Conservation (phyloP, 108 stramenopile species). For the Fragilariopsis cylindrus region DNA sequence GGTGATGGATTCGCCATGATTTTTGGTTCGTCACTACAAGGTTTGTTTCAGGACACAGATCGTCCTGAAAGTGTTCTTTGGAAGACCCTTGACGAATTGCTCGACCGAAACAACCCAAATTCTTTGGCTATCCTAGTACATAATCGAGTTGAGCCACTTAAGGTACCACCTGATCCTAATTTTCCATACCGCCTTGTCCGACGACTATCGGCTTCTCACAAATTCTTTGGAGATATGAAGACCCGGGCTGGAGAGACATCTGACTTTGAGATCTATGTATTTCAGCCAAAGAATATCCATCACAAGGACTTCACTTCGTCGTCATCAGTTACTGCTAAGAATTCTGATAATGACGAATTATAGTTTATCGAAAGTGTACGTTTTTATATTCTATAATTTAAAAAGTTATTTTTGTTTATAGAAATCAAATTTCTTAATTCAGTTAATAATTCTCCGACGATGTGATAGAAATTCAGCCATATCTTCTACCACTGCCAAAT, state of each 20-base stretch:
- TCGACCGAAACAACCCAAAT: constrained; percentile 35
- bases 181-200: constrained; percentile 41
- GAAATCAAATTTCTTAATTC: no score
- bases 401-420: background rate
- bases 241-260: constrained; percentile 43
- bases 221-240: constrained; percentile 43
- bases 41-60: constrained; percentile 47
- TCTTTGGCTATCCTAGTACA: constrained; percentile 47
- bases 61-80: constrained; percentile 31
- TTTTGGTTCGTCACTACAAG: constrained; percentile 57
- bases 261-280: constrained; percentile 50
- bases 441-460: no score
- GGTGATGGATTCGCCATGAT: constrained; percentile 47
- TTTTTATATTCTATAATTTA: background rate
- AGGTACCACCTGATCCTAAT: constrained; percentile 9
- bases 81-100: constrained; percentile 37
- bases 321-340: background rate
- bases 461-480: no score
- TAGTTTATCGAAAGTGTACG: background rate
- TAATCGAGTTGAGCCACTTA: constrained; percentile 21
- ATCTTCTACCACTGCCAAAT: constrained; percentile 8
- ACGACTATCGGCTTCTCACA: constrained; percentile 39
- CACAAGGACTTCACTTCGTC: background rate
- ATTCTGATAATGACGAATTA: background rate
- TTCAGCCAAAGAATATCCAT: constrained; percentile 2